phyloP scores from a whole-genome alignment of 257 asterid species.

The Apocynum venetum region DNA sequence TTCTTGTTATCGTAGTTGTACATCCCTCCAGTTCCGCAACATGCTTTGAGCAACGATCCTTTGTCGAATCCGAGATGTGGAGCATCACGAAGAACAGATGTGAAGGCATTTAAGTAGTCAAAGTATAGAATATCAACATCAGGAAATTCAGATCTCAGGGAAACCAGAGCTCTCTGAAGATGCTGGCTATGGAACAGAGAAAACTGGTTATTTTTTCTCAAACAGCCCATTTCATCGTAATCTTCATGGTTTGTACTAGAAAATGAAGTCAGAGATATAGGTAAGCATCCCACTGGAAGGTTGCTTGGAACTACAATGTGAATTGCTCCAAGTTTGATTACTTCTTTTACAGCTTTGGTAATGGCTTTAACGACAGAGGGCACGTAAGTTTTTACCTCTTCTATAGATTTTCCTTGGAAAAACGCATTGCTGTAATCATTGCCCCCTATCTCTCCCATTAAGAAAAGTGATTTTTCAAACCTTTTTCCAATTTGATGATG shows the following conservation, averaged over 20 bases:
- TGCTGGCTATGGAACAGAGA: not conserved
- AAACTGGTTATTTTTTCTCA: constrained; percentile 1
- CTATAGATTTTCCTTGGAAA: constrained; percentile 20
- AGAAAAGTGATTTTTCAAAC: constrained; percentile 17
- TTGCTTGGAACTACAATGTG: constrained; percentile 18
- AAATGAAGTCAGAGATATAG: not conserved
- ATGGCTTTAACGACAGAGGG: constrained; percentile 19
- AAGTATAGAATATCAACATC: constrained; percentile 3
- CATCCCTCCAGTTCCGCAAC: constrained; percentile 41
- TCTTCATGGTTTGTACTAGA: constrained; percentile 3
- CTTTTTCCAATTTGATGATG: not conserved
- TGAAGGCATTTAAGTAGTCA: not conserved
- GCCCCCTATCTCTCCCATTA: constrained; percentile 25
- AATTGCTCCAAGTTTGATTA: constrained; percentile 24
- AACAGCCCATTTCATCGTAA: constrained; percentile 19
- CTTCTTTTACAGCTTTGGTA: constrained; percentile 22
- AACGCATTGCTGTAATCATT: constrained; percentile 27
- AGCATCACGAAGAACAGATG: not conserved
- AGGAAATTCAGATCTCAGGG: constrained; percentile 12
- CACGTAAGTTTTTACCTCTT: constrained; percentile 18
- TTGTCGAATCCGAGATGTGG: constrained; percentile 5
- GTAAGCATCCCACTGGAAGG: constrained; percentile 13
- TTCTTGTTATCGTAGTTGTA: constrained; percentile 20
- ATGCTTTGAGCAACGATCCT: constrained; percentile 22
- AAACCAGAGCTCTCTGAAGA: constrained; percentile 9